These are phyloP conservation scores for Physocladia obscura DNA, from an alignment of 192 early-diverging fungal species.

Conservation along the genomic window DNA sequence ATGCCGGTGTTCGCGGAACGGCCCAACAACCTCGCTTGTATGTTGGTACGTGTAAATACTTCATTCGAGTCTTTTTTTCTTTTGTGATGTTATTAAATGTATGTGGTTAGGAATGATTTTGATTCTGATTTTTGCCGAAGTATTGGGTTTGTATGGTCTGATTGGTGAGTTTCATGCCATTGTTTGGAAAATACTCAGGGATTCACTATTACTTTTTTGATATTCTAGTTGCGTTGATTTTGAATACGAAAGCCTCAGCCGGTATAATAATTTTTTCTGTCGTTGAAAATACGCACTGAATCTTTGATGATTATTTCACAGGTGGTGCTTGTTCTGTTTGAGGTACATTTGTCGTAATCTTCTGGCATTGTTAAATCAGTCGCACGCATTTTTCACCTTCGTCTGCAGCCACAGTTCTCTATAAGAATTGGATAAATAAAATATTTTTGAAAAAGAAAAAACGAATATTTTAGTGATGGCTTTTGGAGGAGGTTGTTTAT, in stretches of 20 bases:
- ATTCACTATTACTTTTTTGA: constrained; percentile 56
- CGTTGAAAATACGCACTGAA: constrained; percentile 89
- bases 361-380: neutral
- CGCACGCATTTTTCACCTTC: neutral
- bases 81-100: constrained; percentile 15
- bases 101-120: constrained; percentile 63
- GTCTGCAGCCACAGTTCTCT: neutral
- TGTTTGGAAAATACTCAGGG: constrained; percentile 65
- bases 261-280: constrained; percentile 40
- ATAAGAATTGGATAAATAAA: neutral
- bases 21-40: constrained; percentile 84
- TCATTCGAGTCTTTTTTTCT: constrained; percentile 39
- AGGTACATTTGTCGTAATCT: neutral
- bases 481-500: neutral
- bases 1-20: constrained; percentile 88
- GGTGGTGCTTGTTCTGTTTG: constrained; percentile 11
- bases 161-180: constrained; percentile 21
- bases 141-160: constrained; percentile 78
- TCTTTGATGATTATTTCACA: constrained; percentile 86
- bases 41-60: constrained; percentile 80
- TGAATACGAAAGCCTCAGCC: constrained; percentile 87
- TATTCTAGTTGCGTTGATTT: constrained; percentile 91
- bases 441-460: neutral
- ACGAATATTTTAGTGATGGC: neutral
- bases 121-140: constrained; percentile 99